Evolutionary conservation across 176 grass and related monocot species (phyloP).

Genomic region (Musa beccarii): DNA sequence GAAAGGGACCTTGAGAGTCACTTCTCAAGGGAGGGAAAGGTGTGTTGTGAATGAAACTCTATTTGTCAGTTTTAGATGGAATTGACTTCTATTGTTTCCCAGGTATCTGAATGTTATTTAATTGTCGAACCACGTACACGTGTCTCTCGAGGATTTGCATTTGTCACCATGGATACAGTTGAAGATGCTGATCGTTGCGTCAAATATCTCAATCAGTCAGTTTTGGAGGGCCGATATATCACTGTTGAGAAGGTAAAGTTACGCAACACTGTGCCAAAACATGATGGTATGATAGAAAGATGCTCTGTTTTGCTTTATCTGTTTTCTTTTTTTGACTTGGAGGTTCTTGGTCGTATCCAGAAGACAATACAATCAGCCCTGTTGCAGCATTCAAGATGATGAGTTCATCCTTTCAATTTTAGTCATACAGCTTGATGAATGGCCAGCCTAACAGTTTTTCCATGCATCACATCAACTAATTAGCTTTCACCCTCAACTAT

Average conservation of each 20-base stretch:
- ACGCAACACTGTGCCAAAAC: neutral
- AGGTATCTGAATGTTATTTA: constrained; percentile 13
- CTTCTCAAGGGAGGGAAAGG: constrained; percentile 39
- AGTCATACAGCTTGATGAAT: constrained; percentile 13
- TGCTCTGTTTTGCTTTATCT: neutral
- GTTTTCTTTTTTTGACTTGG: neutral
- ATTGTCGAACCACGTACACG: constrained; percentile 9
- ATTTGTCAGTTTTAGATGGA: neutral
- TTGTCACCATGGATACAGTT: constrained; percentile 4
- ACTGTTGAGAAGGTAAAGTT: constrained; percentile 9
- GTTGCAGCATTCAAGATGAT: constrained; percentile 14
- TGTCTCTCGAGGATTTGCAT: constrained; percentile 10
- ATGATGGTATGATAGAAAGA: neutral
- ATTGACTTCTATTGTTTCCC: neutral
- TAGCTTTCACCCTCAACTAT: constrained; percentile 6
- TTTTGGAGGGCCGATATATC: constrained; percentile 18
- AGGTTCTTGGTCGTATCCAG: constrained; percentile 6
- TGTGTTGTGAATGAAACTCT: neutral
- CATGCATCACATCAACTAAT: constrained; percentile 13
- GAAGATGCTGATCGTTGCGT: constrained; percentile 5
- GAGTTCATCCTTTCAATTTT: constrained; percentile 13
- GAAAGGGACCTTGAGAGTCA: constrained; percentile 26
- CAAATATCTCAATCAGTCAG: constrained; percentile 12
- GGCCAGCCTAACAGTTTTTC: neutral
- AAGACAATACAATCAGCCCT: neutral